Conservation (phyloP, 305 asterid genomes). For the Ajuga reptans region DNA sequence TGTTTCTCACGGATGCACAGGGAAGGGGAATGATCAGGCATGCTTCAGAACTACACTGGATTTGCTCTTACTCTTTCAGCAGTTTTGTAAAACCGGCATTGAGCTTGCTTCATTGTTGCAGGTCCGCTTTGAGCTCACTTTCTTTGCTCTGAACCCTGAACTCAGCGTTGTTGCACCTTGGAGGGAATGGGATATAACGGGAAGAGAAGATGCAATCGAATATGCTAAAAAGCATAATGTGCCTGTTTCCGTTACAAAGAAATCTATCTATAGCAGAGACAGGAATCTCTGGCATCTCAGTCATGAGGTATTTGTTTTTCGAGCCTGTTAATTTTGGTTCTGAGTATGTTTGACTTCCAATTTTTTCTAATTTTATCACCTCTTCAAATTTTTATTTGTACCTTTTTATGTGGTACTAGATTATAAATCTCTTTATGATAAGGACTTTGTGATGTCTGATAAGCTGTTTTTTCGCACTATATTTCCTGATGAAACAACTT, state of each 20-base stretch:
- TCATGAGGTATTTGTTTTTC: slow-evolving; percentile 57
- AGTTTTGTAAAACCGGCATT: background rate
- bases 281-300: slow-evolving; percentile 97
- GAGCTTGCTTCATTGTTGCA: slow-evolving; percentile 26
- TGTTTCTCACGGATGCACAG: slow-evolving; percentile 95
- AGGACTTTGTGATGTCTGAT: background rate
- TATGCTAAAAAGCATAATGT: slow-evolving; percentile 83
- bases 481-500: background rate
- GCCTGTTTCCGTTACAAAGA: slow-evolving; percentile 93
- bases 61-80: background rate
- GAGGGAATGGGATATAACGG: slow-evolving; percentile 97
- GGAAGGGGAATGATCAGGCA: slow-evolving; percentile 96
- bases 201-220: slow-evolving; percentile 96
- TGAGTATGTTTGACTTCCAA: background rate
- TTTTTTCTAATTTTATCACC: background rate
- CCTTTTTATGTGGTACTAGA: background rate
- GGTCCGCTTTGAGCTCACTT: slow-evolving; percentile 98
- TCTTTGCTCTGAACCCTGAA: slow-evolving; percentile 93
- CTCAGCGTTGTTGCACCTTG: slow-evolving; percentile 95
- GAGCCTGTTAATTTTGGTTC: background rate
- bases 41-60: slow-evolving; percentile 20
- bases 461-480: background rate
- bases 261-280: slow-evolving; percentile 95
- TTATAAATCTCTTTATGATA: background rate
- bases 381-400: background rate